Base-by-base conservation (phyloP, 345 rosid species). In the Pugionium cornutum region DNA sequence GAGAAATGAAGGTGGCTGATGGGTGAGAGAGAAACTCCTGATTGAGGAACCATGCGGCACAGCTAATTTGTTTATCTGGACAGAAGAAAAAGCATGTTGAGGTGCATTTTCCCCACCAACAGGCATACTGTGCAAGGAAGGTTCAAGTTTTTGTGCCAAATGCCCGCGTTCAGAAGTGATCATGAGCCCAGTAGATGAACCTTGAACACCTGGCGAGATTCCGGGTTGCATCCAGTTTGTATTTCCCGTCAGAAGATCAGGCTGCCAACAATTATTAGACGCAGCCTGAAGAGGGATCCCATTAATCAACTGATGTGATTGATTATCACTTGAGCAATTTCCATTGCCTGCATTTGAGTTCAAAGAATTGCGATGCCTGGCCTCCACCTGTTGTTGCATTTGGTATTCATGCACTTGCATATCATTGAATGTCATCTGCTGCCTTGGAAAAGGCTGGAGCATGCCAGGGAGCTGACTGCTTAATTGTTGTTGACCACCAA, bases 321-420 rank as follows among this genome's bases (percentile, higher is more conserved):
- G 86, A 73, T 69, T 71, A 40, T 59, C 70, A 57, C 74, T 68
- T 66, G 71, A 66, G 40, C 77, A 89, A 46, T 80, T 83, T 35
- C 71, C 73, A 70, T 75, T 63, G 27, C 79, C 65, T 51, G 86
- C 70, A 78, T 77, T 67, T 52, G 81, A 82, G 80, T 80, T 79
- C 42, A 70, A 10, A 27, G 87, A 77, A 74, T 62, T 80, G 55
- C 70, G 69, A 62, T 82, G 88, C 72, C 84, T 82, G 56, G 75
- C 70, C 57, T 86, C 88, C 62, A 74, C 58, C 50, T 79, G 87
- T 53, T 80, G 84, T 78, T 84, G 96, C 70, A 90, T 81, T 72
- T 90, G 97, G 55, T 80, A 70, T 41, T 88, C 95, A 56, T 88
- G 95, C 76, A 88, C 75, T 75, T 86, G 96, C 88, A 86, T 74